Conservation (phyloP, 106 monocot species). For the Iris macrosiphon region DNA sequence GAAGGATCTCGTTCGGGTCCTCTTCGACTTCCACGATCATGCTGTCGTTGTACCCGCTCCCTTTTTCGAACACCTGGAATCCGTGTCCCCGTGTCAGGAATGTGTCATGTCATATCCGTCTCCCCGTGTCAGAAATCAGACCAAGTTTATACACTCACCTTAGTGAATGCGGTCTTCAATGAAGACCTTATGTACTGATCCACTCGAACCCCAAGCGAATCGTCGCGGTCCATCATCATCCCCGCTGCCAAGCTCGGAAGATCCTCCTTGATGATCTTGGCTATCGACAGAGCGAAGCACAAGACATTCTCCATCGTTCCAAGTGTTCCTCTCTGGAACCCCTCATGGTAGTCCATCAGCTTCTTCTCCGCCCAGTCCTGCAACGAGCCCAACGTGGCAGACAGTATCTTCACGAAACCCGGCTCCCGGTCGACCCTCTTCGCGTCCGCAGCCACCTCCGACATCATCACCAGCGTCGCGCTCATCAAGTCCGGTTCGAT, state of each 20-base stretch:
- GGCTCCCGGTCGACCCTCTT: slow-evolving; percentile 28
- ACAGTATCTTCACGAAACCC: slow-evolving; percentile 18
- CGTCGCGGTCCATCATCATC: slow-evolving; percentile 1
- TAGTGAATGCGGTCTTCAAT: slow-evolving; percentile 41
- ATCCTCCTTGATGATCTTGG: slow-evolving; percentile 28
- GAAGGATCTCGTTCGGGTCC: slow-evolving; percentile 9
- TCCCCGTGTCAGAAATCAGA: too few relatives aligned
- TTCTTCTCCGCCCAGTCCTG: slow-evolving; percentile 48
- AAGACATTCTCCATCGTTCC: slow-evolving; percentile 48
- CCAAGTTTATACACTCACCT: slow-evolving; percentile 5
- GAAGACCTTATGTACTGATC: slow-evolving; percentile 53
- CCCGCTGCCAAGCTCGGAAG: slow-evolving; percentile 3
- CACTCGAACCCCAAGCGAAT: slow-evolving; percentile 11
- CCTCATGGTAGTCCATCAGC: slow-evolving; percentile 43
- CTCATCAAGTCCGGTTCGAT: slow-evolving; percentile 33
- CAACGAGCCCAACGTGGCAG: slow-evolving; percentile 28
- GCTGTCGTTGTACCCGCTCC: slow-evolving; percentile 14
- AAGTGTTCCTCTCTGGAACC: slow-evolving; percentile 26
- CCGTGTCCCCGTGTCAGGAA: too few relatives aligned
- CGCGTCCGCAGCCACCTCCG: slow-evolving; percentile 33
- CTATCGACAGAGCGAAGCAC: slow-evolving; percentile 25
- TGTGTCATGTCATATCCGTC: not conserved
- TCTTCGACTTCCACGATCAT: slow-evolving; percentile 15
- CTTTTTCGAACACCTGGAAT: slow-evolving; percentile 7
- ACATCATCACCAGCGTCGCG: slow-evolving; percentile 24